Base-by-base conservation (phyloP, 2,329 filamentous ascomycete species). In the Fusarium abutilonis region DNA sequence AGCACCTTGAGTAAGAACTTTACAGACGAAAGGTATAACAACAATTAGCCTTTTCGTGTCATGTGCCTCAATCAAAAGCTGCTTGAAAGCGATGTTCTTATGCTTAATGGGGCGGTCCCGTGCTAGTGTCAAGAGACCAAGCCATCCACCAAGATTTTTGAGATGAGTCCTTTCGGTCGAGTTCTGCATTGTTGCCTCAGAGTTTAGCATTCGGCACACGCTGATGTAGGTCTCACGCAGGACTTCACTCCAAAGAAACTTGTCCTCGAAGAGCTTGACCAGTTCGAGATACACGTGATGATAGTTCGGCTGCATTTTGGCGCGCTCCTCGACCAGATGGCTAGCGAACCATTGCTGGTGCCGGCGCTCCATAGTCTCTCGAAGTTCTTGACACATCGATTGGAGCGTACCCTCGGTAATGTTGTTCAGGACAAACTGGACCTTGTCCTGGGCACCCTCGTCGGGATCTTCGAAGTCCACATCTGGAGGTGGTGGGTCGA, bases 1-100 rank as follows among this genome's bases (percentile, higher is more conserved):
- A 34, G 87, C 88, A 17, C 93, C 93, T 73, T 97, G 93, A 19
- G 90, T 85, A 19, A 99, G 80, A 6, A 97, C 92, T 77, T 97
- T 98, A 85, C 95, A 99, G 49, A 96, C 95, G 74, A 99, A 99
- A 0, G 95, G 95, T 57, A 99, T 96, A 43, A 95, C 94, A 35
- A 98, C 87, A 35, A 97, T 86, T 28, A 99, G 83, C 44, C 95
- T 88, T 75, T 98, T 93, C 3, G 91, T 95, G 69, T 98, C 93
- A 66, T 94, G 93, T 1, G 92, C 95, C 76, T 99, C 95, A 40
- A 97, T 89, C 5, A 99, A 84, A 6, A 99, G 82, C 71, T 98
- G 92, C 76, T 96, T 96, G 83, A 99, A 98, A 2, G 94, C 96
- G 60, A 99, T 93, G 72, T 98, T 97, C 72, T 90, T 93, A 75